Base-by-base conservation (phyloP, 805 yeast genomes). In the Wickerhamiella azymoides region DNA sequence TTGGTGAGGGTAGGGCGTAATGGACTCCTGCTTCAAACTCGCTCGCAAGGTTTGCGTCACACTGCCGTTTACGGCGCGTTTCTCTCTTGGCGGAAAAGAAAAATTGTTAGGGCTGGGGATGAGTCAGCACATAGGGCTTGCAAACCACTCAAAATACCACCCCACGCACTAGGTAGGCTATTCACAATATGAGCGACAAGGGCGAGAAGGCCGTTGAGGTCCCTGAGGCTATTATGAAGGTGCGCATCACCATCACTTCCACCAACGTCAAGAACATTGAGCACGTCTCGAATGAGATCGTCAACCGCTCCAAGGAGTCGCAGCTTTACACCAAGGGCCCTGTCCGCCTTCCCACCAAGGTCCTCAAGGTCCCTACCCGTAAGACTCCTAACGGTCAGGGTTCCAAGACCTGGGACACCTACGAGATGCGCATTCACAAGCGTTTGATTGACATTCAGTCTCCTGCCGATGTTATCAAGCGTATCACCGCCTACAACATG, bases 361-460 rank as follows among this genome's bases (percentile, higher is more conserved):
- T 83, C 63, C 83, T 92, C 68, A 85, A 83, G 74, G 77, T 92
- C 76, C 77, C 94, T 75, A 92, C 99, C 84, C 86, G 99, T 84
- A 92, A 92, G 88, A 83, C 98, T 68, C 99, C 99, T 67, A 93
- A 93, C 73, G 99, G 99, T 92, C 96, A 92, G 79, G 99, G 99
- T 92, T 92, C 98, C 63, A 92, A 92, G 89, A 92, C 99, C 65
- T 92, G 96, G 96, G 99, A 92, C 71, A 76, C 93, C 64, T 92
- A 80, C 73, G 98, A 92, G 79, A 83, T 92, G 94, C 89, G 96
- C 83, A 86, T 92, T 79, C 98, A 92, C 95, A 92, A 92, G 93
- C 88, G 99, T 76, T 82, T 85, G 72, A 85, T 92, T 67, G 96
- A 88, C 76, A 79, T 92, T 71, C 89, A 84, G 74, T 95, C 97